Percentiles rank a stretch among this genome's conserved stretches.
phyloP scores from a whole-genome alignment of 1,284 basidiomycete species.

The Cerrena zonata region DNA sequence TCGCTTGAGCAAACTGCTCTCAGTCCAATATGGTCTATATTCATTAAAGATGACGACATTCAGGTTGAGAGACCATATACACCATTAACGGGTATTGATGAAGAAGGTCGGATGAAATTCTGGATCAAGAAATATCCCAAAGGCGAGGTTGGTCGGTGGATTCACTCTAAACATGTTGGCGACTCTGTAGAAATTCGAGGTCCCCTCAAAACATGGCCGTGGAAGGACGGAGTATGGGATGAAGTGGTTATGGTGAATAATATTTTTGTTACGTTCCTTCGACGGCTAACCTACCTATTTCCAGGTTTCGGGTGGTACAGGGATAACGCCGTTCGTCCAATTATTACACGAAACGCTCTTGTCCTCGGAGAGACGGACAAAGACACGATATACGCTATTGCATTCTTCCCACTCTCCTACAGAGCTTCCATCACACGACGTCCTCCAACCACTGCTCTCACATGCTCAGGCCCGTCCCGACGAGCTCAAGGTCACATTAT shows the following conservation, averaged over 20 bases:
- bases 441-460: constrained; percentile 46
- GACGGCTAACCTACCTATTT: constrained; percentile 6
- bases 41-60: constrained; percentile 79
- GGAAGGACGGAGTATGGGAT: constrained; percentile 60
- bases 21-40: constrained; percentile 67
- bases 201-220: constrained; percentile 68
- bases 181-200: constrained; percentile 73
- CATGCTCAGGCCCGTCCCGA: constrained; percentile 47
- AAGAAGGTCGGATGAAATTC: constrained; percentile 56
- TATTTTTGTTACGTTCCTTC: background rate
- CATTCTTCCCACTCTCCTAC: constrained; percentile 57
- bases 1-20: constrained; percentile 18
- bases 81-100: constrained; percentile 64
- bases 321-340: constrained; percentile 77
- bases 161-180: constrained; percentile 64
- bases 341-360: constrained; percentile 39
- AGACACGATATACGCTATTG: constrained; percentile 61
- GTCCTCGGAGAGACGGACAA: constrained; percentile 29
- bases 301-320: constrained; percentile 79
- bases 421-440: constrained; percentile 59
- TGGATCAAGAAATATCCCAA: constrained; percentile 76
- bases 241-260: constrained; percentile 69
- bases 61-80: constrained; percentile 86
- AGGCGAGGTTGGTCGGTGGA: constrained; percentile 78
- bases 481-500: constrained; percentile 51